These are phyloP conservation scores for Cryptosporidium bovis DNA, from an alignment of 169 alveolate species.

Conservation along the genomic window DNA sequence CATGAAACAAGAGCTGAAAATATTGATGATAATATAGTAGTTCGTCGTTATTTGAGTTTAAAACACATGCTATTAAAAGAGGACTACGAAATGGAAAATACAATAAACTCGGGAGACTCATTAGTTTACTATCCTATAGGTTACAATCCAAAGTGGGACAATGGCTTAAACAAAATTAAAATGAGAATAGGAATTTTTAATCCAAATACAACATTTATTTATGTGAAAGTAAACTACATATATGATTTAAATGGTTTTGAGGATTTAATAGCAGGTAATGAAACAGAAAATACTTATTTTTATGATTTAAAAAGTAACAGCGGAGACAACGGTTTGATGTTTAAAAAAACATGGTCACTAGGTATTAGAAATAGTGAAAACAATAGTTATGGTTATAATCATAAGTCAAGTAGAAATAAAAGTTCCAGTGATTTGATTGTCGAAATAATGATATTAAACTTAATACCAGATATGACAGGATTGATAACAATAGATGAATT, in stretches of 20 bases:
- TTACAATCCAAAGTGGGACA: slow-evolving; percentile 40
- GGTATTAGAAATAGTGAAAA: not conserved
- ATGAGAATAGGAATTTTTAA: not conserved
- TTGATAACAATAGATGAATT: slow-evolving; percentile 16
- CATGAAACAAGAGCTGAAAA: not conserved
- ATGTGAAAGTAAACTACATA: slow-evolving; percentile 17
- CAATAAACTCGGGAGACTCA: not conserved
- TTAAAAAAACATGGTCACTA: slow-evolving; percentile 22
- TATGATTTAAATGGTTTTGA: slow-evolving; percentile 2
- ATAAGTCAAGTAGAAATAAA: not conserved
- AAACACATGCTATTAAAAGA: not conserved
- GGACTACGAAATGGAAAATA: not conserved
- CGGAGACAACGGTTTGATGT: too few species aligned
- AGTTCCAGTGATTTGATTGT: not conserved
- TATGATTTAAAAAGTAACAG: slow-evolving; percentile 5
- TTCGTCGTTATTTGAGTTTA: not conserved
- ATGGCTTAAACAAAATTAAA: slow-evolving; percentile 17
- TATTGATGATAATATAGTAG: not conserved
- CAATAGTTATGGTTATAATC: not conserved
- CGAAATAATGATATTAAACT: slow-evolving; percentile 31
- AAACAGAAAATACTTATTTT: not conserved
- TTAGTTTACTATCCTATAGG: slow-evolving; percentile 19
- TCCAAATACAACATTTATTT: not conserved
- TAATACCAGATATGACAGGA: slow-evolving; percentile 56
- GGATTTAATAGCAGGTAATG: not conserved